Conservation (phyloP, 768 basidiomycete species). For the Rhizopogon vulgaris region DNA sequence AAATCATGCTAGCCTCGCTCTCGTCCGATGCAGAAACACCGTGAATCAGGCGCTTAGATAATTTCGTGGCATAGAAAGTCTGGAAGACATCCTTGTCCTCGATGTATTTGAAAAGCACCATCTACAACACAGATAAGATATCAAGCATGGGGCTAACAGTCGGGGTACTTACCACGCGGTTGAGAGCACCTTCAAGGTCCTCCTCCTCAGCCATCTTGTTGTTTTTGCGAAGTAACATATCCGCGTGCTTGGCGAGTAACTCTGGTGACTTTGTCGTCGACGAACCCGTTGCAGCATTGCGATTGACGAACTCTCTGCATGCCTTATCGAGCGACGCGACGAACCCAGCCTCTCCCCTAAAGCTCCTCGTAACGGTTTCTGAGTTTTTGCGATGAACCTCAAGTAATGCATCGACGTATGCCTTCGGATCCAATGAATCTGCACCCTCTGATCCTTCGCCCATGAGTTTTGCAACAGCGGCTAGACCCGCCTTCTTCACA, state of each 20-base stretch:
- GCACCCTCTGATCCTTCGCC: slow-evolving; percentile 47
- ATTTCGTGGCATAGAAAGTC: slow-evolving; percentile 91
- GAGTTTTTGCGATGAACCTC: slow-evolving; percentile 91
- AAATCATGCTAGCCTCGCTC: slow-evolving; percentile 95
- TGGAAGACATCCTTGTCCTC: slow-evolving; percentile 99
- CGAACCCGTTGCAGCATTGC: slow-evolving; percentile 83
- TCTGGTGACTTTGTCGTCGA: slow-evolving; percentile 86
- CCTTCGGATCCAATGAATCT: slow-evolving; percentile 80
- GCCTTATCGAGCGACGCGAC: slow-evolving; percentile 92
- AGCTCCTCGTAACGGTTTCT: slow-evolving; percentile 82
- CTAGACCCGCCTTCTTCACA: slow-evolving; percentile 85
- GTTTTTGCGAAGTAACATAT: slow-evolving; percentile 84
- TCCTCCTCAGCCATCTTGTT: slow-evolving; percentile 94
- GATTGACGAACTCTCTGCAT: slow-evolving; percentile 92
- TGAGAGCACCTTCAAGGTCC: slow-evolving; percentile 83
- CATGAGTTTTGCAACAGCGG: slow-evolving; percentile 68
- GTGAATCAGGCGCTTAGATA: slow-evolving; percentile 89
- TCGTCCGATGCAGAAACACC: slow-evolving; percentile 92
- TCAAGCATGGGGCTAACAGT: slow-evolving; percentile 1
- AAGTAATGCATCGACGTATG: slow-evolving; percentile 88
- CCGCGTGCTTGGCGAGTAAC: slow-evolving; percentile 86
- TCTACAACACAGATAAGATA: slow-evolving; percentile 41
- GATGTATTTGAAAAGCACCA: slow-evolving; percentile 96
- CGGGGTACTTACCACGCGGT: slow-evolving; percentile 67
- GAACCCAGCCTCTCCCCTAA: slow-evolving; percentile 90